Evolutionary conservation across 441 rosid genomes (phyloP), one percentile per base, ranked within the genome.

Genomic region (Adansonia madagascariensis): DNA sequence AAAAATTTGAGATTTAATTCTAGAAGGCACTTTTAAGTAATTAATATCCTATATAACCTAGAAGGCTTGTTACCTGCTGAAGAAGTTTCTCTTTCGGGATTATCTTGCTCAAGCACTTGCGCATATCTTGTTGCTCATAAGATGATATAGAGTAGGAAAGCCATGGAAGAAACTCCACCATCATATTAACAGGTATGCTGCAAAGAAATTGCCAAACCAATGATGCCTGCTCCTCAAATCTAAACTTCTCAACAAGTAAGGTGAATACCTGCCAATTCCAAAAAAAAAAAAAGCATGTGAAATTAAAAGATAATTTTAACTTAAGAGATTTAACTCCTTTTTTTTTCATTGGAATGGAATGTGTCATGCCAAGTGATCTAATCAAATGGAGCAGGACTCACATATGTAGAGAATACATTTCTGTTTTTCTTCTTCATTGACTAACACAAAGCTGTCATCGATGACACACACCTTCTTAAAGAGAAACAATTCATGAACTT

Each of bases 191-290:
- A 77, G 99, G 98, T 88, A 96, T 91, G 84, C 99, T 92, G 84
- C 99, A 96, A 41, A 96, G 84, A 85, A 92, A 96, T 85, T 96
- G 97, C 98, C 99, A 92, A 6, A 94, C 97, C 76, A 96, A 78
- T 22, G 94, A 94, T 71, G 97, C 96, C 80, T 94, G 99, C 85
- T 96, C 99, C 72, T 74, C 88, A 79, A 90, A 88, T 17, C 95
- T 86, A 78, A 91, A 96, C 85, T 91, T 94, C 84, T 94, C 98
- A 31, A 89, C 89, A 61, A 96, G 89, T 86, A 96, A 85, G 41
- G 99, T 98, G 80, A 91, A 92, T 47, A 96, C 98, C 98, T 96
- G 85, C 55, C 84, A 82, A 76, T 53, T 63, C 50, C 81, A 15
- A 9, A 14, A 12, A 17, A 73, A 6, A 68, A 14, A 44, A 18